A percentile compares a stretch with the other conserved stretches of the same genome.
Evolutionary conservation across 306 rosid species (phyloP).

Genomic region (Sophora flavescens): DNA sequence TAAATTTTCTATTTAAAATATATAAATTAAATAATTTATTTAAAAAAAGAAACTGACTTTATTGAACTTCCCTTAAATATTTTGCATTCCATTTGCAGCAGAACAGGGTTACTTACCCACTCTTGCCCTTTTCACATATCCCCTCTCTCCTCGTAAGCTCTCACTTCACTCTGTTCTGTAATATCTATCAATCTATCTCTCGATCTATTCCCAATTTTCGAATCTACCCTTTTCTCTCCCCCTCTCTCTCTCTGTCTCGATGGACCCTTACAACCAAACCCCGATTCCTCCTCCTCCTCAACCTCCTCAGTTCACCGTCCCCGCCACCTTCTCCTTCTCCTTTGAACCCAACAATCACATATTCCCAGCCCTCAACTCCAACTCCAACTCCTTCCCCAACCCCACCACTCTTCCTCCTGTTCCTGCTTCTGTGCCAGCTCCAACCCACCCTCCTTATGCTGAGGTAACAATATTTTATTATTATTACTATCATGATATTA

Average conservation of each 20-base stretch:
- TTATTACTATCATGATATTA: no score
- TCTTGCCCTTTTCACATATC: no score
- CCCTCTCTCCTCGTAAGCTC: no score
- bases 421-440: not conserved
- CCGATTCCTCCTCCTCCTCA: slow-evolving; percentile 32
- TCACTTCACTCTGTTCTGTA: not conserved
- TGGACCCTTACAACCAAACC: slow-evolving; percentile 53
- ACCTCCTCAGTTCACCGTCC: not conserved
- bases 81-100: no score
- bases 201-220: not conserved
- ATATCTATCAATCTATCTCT: not conserved
- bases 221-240: slow-evolving; percentile 7
- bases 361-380: not conserved
- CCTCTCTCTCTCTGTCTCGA: no score
- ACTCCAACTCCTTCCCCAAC: not conserved
- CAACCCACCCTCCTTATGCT: slow-evolving; percentile 63
- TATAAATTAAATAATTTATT: no score
- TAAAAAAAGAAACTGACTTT: no score
- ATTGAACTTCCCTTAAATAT: no score
- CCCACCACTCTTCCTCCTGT: not conserved
- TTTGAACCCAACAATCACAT: slow-evolving; percentile 35
- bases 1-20: no score
- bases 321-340: slow-evolving; percentile 30
- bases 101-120: no score
- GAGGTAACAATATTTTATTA: slow-evolving; percentile 48